Evolutionary conservation across 2,329 filamentous ascomycete genomes (phyloP).

Genomic region (Nemania serpens): DNA sequence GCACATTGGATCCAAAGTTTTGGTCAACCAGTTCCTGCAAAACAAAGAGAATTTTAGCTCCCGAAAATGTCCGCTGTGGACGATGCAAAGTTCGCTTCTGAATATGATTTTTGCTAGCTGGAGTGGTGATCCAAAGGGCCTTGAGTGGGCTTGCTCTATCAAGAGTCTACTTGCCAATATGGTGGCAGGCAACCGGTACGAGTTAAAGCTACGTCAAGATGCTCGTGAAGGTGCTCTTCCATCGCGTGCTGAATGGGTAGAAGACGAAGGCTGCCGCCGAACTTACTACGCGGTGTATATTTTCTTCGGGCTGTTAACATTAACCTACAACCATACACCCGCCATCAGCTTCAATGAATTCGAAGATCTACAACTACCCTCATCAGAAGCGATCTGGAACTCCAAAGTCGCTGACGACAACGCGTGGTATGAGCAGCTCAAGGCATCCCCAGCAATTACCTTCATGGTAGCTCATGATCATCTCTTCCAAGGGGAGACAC

Average conservation of each 20-base stretch:
- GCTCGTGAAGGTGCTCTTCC: constrained; percentile 77
- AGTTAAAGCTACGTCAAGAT: constrained; percentile 90
- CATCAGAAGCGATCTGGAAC: constrained; percentile 94
- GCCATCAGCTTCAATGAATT: constrained; percentile 99
- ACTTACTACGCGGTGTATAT: constrained; percentile 99
- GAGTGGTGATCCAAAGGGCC: constrained; percentile 95
- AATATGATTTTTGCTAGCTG: constrained; percentile 99
- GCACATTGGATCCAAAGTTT: constrained; percentile 95
- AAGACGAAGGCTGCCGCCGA: constrained; percentile 93
- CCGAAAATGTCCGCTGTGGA: constrained; percentile 95
- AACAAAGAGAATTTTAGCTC: constrained; percentile 99
- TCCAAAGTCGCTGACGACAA: constrained; percentile 77
- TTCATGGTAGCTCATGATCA: constrained; percentile 95
- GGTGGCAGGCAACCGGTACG: constrained; percentile 96
- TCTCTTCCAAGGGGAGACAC: constrained; percentile 88
- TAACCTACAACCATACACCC: constrained; percentile 97
- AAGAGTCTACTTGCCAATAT: constrained; percentile 98
- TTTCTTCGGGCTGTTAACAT: constrained; percentile 92
- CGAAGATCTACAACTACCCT: constrained; percentile 88
- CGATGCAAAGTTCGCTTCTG: constrained; percentile 93
- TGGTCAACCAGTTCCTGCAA: constrained; percentile 95
- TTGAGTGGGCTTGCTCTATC: constrained; percentile 99
- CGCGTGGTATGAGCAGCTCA: constrained; percentile 81
- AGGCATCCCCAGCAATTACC: constrained; percentile 73
- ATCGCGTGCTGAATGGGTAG: constrained; percentile 88